phyloP scores from a whole-genome alignment of 352 stramenopile species.

The Pythium pectinolyticum region DNA sequence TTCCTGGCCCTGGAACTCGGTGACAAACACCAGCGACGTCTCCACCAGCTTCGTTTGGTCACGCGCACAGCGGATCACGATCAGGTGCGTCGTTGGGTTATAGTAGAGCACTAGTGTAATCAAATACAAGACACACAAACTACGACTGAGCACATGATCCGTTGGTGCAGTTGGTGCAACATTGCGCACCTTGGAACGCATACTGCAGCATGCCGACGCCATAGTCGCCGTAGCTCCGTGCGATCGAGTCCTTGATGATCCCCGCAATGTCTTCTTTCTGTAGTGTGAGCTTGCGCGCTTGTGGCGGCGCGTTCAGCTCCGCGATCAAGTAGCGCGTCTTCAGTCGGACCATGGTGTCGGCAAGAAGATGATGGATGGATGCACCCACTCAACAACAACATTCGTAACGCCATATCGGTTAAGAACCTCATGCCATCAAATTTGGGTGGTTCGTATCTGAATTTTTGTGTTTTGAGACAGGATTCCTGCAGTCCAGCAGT shows the following conservation, averaged over 20 bases:
- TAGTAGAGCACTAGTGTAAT: slow-evolving; percentile 56
- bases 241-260: slow-evolving; percentile 65
- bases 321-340: slow-evolving; percentile 79
- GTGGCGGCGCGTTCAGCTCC: slow-evolving; percentile 38
- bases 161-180: no score
- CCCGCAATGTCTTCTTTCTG: slow-evolving; percentile 60
- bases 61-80: slow-evolving; percentile 61
- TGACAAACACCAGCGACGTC: slow-evolving; percentile 74
- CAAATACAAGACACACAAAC: background rate
- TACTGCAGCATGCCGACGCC: slow-evolving; percentile 66
- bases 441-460: no score
- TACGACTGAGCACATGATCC: no score
- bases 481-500: slow-evolving; percentile 9
- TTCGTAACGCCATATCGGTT: slow-evolving; percentile 4
- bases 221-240: slow-evolving; percentile 68
- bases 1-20: slow-evolving; percentile 56
- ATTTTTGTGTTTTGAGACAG: no score
- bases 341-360: slow-evolving; percentile 60
- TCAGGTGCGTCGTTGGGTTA: slow-evolving; percentile 50
- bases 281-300: slow-evolving; percentile 42
- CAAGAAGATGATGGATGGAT: background rate
- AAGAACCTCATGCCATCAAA: background rate
- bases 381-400: background rate
- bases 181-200: slow-evolving; percentile 66
- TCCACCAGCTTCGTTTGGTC: slow-evolving; percentile 76